phyloP scores from a whole-genome alignment of 2,329 filamentous ascomycete genomes.

The Scytalidium sp. region DNA sequence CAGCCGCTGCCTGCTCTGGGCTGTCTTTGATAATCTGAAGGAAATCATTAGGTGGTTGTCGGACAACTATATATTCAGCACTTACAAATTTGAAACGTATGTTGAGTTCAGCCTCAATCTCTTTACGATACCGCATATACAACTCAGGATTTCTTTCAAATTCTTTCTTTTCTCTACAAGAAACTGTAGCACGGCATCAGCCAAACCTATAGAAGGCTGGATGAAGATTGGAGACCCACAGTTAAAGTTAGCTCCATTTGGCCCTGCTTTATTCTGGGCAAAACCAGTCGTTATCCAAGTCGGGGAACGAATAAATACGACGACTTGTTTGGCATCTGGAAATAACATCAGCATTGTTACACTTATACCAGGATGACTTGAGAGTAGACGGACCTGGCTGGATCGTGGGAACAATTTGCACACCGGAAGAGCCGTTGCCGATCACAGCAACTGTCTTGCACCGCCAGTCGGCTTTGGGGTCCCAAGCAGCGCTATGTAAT shows the following conservation, averaged over 20 bases:
- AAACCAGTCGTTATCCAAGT: conserved; percentile 44
- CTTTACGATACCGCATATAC: conserved; percentile 4
- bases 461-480: conserved; percentile 42
- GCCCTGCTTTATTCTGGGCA: conserved; percentile 13
- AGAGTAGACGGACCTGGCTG: conserved; percentile 19
- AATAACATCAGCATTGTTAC: not conserved
- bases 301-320: conserved; percentile 52
- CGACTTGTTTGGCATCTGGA: conserved; percentile 41
- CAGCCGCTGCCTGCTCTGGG: not conserved
- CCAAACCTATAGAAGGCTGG: not conserved
- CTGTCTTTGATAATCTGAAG: not conserved
- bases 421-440: conserved; percentile 53
- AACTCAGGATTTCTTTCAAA: conserved; percentile 14
- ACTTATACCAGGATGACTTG: not conserved
- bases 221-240: not conserved
- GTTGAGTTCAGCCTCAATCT: conserved; percentile 21
- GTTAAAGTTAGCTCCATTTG: conserved; percentile 5
- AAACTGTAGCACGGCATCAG: not conserved
- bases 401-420: conserved; percentile 49
- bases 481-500: conserved; percentile 55
- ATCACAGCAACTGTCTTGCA: conserved; percentile 49
- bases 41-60: not conserved
- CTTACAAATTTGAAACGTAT: conserved; percentile 20
- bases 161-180: conserved; percentile 5
- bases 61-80: not conserved